Base-by-base conservation (phyloP, 176 grass and related monocot species). In the Bromus sterilis region DNA sequence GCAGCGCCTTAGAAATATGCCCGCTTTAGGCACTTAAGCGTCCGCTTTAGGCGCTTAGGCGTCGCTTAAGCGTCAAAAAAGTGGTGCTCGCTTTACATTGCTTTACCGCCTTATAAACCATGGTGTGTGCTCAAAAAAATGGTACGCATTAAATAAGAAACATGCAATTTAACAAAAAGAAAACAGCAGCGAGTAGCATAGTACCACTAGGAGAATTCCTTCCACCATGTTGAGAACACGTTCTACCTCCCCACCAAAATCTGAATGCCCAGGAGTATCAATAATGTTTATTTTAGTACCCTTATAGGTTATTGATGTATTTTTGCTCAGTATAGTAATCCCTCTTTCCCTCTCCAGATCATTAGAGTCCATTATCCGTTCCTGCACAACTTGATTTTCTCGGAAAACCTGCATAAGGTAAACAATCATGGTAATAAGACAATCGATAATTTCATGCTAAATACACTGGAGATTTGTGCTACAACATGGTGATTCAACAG, bases 341-440 rank as follows among this genome's bases (percentile, higher is more conserved):
- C 95, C 95, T 81, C 95, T 93, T 83, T 98, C 95, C 83, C 95
- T 86, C 35, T 98, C 95, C 61, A 98, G 85, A 85, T 98, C 95
- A 72, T 98, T 98, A 35, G 95, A 98, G 61, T 98, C 95, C 95
- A 98, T 98, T 86, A 98, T 98, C 77, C 95, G 93, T 90, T 98
- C 95, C 67, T 95, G 90, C 59, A 95, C 88, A 75, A 89, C 83
- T 89, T 98, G 95, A 86, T 98, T 98, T 55, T 95, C 95, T 83
- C 95, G 92, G 48, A 98, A 98, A 66, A 98, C 95, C 95, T 98
- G 81, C 64, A 86, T 65, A 85, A 82, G 40, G 26, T 16, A 71
- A 73, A 79, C 6, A 73, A 78, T 87, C 16, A 91, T 70, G 63
- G 42, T 75, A 78, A 71, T 77, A 76, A 58, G 80, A 37, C 57